Evolutionary conservation across 2,329 filamentous ascomycete species (phyloP), one percentile per base, ranked within the genome.

Genomic region (Diaporthe caulivora): DNA sequence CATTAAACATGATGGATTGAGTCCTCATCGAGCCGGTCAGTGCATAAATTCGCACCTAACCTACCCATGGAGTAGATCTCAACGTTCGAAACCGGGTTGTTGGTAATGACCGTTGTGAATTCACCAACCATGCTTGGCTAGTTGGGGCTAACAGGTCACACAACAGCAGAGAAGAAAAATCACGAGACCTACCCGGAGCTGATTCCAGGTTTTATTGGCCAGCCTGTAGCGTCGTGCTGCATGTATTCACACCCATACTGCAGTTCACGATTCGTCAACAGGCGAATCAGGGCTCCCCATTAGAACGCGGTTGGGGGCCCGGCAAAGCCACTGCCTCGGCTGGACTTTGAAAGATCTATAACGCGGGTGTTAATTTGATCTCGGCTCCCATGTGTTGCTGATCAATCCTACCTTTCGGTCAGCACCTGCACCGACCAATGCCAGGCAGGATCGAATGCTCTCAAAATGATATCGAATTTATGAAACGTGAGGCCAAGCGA

Each of bases 341-440:
- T 62, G 40, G 24, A 40, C 29, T 29, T 31, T 17, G 18, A 44
- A 62, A 40, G 58, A 47, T 31, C 58, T 47, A 31, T 47, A 29
- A 47, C 24, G 17, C 17, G 17, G 10, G 8, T 26, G 13, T 31
- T 62, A 29, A 62, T 44, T n/a, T 2, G 24, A 3, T 62, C 58
- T 62, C 17, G 58, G 58, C 40, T 47, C 58, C 58, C 58, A 62
- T 62, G 58, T 62, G 58, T 24, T 62, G 24, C 58, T 62, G 24
- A 62, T 62, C 57, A 62, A 62, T 62, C 40, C 57, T 44, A 3
- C 7, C 21, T 31, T 2, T 42, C 40, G 15, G 40, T 29, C 37
- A 47, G 26, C 58, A 62, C 26, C 26, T n/a, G 37, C 58, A 47
- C 29, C 40, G 9, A 4, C 58, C 40, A 31, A 26, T 10, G 21